Base-by-base conservation (phyloP, 192 early-diverging fungal species). In the Pilaira anomala region DNA sequence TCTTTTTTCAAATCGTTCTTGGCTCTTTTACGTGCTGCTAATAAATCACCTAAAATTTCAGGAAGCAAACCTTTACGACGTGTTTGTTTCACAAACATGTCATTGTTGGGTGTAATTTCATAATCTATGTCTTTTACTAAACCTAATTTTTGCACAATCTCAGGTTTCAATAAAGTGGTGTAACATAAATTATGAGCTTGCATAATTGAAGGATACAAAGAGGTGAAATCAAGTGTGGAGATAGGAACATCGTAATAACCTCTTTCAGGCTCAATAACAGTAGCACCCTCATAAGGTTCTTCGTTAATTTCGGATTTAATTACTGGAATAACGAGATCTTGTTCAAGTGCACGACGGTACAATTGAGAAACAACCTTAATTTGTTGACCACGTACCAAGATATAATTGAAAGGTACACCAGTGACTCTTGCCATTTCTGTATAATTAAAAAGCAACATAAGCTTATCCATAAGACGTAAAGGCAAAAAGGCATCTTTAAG, bases 101-200 rank as follows among this genome's bases (percentile, higher is more conserved):
- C 89, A 71, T 89, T 89, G 42, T 91, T 91, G 3, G 95, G 97
- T 9, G 97, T 97, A 2, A 87, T 75, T 21, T 88, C 85, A 69
- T 93, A 97, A 68, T 98, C 95, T 3, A 85, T 74, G 67, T 89
- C 91, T 66, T 81, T 80, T 24, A 87, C 83, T 3, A 95, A 74
- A 41, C 81, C 74, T 25, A 83, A 66, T 48, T 83, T 82, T 65
- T 86, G 79, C 26, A 93, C 83, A 9, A 72, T 77, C 7, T 77
- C 56, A 14, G 75, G 69, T 42, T 73, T 84, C 39, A 93, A 65
- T 44, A 93, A 80, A 0, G 97, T 96, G 0, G 93, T 93, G 73
- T 99, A 99, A 75, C 97, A 99, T 24, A 99, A 82, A 67, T 99
- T 99, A 77, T 96, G 97, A 24, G 93, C 95, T 88, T 97, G 97